Evolutionary conservation across 371 early-diverging fungal species (phyloP).

Genomic region (Mucor piriformis): DNA sequence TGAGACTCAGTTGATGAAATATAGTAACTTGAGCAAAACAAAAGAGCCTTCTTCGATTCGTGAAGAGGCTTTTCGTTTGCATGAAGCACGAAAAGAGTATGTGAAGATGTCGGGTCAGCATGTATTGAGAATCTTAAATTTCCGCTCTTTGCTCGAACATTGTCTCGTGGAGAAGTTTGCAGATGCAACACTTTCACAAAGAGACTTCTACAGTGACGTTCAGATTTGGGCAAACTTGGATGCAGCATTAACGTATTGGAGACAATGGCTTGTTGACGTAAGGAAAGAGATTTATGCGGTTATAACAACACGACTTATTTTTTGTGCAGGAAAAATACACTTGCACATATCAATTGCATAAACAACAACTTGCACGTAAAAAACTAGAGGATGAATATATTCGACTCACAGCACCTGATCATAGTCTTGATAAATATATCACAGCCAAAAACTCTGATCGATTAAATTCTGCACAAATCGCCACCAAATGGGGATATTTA

Average conservation of each 20-base stretch:
- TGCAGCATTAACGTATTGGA: slow-evolving; percentile 26
- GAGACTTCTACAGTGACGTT: slow-evolving; percentile 25
- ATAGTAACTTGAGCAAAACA: slow-evolving; percentile 50
- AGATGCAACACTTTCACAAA: slow-evolving; percentile 24
- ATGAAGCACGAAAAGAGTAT: slow-evolving; percentile 63
- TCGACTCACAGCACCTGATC: slow-evolving; percentile 27
- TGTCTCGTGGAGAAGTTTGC: slow-evolving; percentile 30
- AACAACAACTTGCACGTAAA: slow-evolving; percentile 25
- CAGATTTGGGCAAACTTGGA: slow-evolving; percentile 31
- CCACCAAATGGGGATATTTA: slow-evolving; percentile 32
- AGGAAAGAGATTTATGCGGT: neutral
- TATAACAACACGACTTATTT: neutral
- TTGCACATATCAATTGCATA: slow-evolving; percentile 27
- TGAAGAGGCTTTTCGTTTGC: slow-evolving; percentile 67
- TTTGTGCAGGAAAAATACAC: slow-evolving; percentile 23
- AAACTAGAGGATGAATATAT: slow-evolving; percentile 28
- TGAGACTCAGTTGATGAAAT: slow-evolving; percentile 61
- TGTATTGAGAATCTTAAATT: slow-evolving; percentile 24
- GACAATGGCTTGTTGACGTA: slow-evolving; percentile 34
- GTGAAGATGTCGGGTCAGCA: slow-evolving; percentile 48
- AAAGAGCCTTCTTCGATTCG: slow-evolving; percentile 64
- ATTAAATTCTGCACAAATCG: neutral
- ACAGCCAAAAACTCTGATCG: neutral
- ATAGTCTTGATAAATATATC: slow-evolving; percentile 18
- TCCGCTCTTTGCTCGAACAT: slow-evolving; percentile 31